These are phyloP conservation scores for Colletotrichum sp. DNA, from an alignment of 2,329 filamentous ascomycete species.

Conservation along the genomic window DNA sequence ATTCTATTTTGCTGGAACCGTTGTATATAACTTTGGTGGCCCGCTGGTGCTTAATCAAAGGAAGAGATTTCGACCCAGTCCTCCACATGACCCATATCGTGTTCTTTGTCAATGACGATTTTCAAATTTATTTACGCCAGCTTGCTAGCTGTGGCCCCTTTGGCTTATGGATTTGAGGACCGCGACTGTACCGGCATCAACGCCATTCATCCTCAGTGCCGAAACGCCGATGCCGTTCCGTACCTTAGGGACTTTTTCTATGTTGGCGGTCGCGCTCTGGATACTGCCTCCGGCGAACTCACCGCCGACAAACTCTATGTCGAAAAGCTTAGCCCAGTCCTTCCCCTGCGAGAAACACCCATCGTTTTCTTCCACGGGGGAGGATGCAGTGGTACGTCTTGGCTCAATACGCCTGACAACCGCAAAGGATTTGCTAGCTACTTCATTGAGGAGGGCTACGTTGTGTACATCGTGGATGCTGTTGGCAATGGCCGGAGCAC, in stretches of 20 bases:
- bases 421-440: conserved; percentile 48
- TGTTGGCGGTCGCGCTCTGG: conserved; percentile 38
- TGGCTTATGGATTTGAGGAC: background rate
- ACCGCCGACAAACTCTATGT: conserved; percentile 56
- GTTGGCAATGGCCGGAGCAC: conserved; percentile 43
- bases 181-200: background rate
- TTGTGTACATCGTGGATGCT: conserved; percentile 49
- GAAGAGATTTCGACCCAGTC: background rate
- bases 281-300: conserved; percentile 31
- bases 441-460: conserved; percentile 45
- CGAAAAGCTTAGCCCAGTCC: conserved; percentile 46
- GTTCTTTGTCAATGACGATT: background rate
- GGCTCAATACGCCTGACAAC: conserved; percentile 51
- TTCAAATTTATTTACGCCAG: background rate
- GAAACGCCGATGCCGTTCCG: conserved; percentile 2
- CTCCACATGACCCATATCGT: background rate
- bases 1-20: background rate
- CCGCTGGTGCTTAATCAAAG: background rate
- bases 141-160: background rate
- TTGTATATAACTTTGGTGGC: background rate
- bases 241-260: conserved; percentile 35
- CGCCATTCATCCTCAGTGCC: background rate
- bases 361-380: conserved; percentile 9
- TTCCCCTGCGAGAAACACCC: background rate
- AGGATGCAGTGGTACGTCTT: conserved; percentile 22